Percentiles rank a stretch among this genome's conserved stretches.
phyloP scores from a whole-genome alignment of 108 stramenopile species.

The Cyclotella sp. region DNA sequence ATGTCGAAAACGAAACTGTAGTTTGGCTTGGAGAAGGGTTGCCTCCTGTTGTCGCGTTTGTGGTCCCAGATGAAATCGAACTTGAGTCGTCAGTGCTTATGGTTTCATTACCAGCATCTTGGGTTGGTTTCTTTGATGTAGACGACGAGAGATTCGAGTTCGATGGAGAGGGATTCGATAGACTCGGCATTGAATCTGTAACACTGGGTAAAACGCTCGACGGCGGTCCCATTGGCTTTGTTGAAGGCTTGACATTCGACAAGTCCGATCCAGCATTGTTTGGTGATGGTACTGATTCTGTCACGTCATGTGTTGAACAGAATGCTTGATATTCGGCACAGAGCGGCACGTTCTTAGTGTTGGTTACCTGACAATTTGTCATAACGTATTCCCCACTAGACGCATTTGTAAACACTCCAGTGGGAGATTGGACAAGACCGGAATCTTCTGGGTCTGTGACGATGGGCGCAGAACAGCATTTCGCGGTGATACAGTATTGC shows the following conservation, averaged over 20 bases:
- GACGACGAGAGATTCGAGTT: too few species aligned
- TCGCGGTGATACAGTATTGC: constrained; percentile 19
- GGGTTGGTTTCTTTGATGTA: too few species aligned
- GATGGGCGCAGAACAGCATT: constrained; percentile 20
- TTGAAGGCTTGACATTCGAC: neutral
- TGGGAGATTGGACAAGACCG: constrained; percentile 24
- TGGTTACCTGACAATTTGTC: constrained; percentile 21
- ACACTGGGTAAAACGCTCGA: neutral
- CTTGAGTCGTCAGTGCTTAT: too few species aligned
- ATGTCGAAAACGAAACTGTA: neutral
- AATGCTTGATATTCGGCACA: constrained; percentile 17
- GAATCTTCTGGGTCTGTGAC: constrained; percentile 2
- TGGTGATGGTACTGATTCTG: neutral
- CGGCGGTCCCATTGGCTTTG: neutral
- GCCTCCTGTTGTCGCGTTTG: neutral
- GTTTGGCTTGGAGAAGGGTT: constrained; percentile 2
- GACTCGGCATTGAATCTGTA: too few species aligned
- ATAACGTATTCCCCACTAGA: constrained; percentile 26
- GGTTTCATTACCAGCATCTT: too few species aligned
- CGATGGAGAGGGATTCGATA: too few species aligned
- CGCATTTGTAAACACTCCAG: constrained; percentile 29
- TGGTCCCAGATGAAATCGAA: neutral
- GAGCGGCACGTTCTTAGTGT: constrained; percentile 10
- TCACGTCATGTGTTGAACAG: constrained; percentile 12
- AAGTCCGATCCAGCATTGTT: neutral